Base-by-base conservation (phyloP, 768 basidiomycete genomes). In the Clathrus columnatus region DNA sequence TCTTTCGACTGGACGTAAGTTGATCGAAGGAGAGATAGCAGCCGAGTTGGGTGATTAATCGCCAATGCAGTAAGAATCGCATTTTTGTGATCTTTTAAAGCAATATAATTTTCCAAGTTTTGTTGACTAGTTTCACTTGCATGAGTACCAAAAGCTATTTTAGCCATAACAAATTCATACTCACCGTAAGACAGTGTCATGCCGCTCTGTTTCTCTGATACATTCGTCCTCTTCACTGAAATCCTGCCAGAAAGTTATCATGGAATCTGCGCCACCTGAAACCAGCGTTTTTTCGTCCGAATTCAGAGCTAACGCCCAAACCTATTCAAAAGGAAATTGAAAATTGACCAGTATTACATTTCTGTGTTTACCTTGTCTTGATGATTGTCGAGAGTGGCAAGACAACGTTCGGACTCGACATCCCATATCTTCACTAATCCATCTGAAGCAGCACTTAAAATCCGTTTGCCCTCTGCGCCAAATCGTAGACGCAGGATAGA, bases 371-470 rank as follows among this genome's bases (percentile, higher is more conserved):
- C 94, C 79, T 97, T 98, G 60, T 97, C 95, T 67, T 96, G 91
- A 63, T 99, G 96, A 64, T 95, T 95, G 68, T 99, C 96, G 68
- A 99, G 72, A 5, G 95, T 98, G 17, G 83, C 73, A 6, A 81
- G 73, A 62, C 94, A 97, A 62, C 88, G 82, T 65, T 98, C 96
- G 50, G 89, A 84, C 62, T 79, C 78, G 51, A 95, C 77, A 68
- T 87, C 91, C 96, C 96, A 99, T 24, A 99, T 60, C 71, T 98
- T 99, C 58, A 98, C 88, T 43, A 99, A 71, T 29, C 96, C 96
- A 67, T 99, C 96, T 16, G 93, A 91, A 8, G 88, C 91, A 16
- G 90, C 75, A 57, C 90, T 95, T 47, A 92, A 85, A 41, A 99
- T 72, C 70, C 96, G 93, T 76, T 80, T 76, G 17, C 87, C 94